Conservation (phyloP, 2,329 filamentous ascomycete genomes). For the Karstenula rhodostoma region DNA sequence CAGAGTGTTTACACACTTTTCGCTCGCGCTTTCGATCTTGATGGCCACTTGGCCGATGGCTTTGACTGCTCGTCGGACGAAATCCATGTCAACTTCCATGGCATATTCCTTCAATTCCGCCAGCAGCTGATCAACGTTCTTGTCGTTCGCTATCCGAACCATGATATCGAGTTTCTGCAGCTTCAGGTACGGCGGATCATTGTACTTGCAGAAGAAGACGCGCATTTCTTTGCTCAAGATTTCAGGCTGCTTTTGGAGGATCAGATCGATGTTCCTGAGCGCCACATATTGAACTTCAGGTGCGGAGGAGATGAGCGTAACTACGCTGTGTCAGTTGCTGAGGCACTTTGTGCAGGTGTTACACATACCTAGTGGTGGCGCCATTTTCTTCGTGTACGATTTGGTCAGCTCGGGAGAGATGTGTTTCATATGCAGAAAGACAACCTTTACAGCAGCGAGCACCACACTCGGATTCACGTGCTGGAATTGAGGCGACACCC, state of each 20-base stretch:
- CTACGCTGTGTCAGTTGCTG: constrained; percentile 57
- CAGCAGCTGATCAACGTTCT: constrained; percentile 92
- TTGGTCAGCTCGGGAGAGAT: constrained; percentile 79
- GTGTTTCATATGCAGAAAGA: constrained; percentile 94
- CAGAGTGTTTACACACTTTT: constrained; percentile 93
- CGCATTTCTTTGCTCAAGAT: constrained; percentile 97
- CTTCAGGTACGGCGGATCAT: constrained; percentile 97
- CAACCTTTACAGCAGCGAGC: constrained; percentile 94
- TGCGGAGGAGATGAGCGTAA: constrained; percentile 92
- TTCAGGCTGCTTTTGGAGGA: constrained; percentile 94
- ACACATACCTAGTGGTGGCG: constrained; percentile 82
- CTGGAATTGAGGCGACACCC: constrained; percentile 95
- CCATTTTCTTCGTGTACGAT: constrained; percentile 98
- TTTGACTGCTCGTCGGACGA: constrained; percentile 90
- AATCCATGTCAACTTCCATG: constrained; percentile 98
- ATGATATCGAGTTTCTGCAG: constrained; percentile 98
- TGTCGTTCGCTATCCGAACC: constrained; percentile 98
- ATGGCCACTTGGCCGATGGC: constrained; percentile 98
- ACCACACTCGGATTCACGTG: constrained; percentile 98
- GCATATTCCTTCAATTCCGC: constrained; percentile 97
- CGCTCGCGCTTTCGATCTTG: constrained; percentile 94
- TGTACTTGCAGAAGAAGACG: constrained; percentile 99
- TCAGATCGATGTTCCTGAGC: constrained; percentile 91
- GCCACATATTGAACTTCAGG: constrained; percentile 99
- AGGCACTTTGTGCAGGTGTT: background rate